A percentile compares a stretch with the other conserved stretches of the same genome.
These are phyloP conservation scores for Neofusicoccum sp. DNA, from an alignment of 2,329 filamentous ascomycete species.

Conservation along the genomic window DNA sequence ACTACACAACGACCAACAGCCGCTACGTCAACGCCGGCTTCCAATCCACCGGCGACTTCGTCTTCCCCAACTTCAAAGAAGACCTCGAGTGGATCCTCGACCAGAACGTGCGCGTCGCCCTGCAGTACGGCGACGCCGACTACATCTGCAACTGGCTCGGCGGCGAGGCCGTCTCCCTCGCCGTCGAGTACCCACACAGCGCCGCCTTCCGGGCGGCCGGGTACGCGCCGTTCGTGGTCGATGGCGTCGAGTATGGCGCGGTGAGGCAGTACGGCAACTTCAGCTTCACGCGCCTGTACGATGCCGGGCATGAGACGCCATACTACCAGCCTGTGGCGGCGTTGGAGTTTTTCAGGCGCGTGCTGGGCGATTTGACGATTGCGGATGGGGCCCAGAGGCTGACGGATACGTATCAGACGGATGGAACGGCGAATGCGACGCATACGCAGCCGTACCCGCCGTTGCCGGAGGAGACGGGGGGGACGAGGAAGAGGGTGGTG, in stretches of 20 bases:
- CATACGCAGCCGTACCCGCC: slow-evolving; percentile 18
- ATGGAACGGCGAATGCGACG: slow-evolving; percentile 8
- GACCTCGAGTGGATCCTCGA: slow-evolving; percentile 47
- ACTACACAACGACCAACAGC: slow-evolving; percentile 57
- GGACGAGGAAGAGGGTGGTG: too few species aligned
- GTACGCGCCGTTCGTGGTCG: slow-evolving; percentile 73
- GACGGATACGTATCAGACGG: slow-evolving; percentile 1
- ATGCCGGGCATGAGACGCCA: slow-evolving; percentile 56
- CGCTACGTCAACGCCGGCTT: slow-evolving; percentile 54
- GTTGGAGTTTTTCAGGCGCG: slow-evolving; percentile 14
- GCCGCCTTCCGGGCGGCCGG: slow-evolving; percentile 64
- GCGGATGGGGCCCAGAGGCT: slow-evolving; percentile 2
- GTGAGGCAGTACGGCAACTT: slow-evolving; percentile 76
- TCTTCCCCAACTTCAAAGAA: slow-evolving; percentile 60
- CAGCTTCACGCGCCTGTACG: slow-evolving; percentile 54
- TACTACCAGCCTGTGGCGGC: slow-evolving; percentile 19
- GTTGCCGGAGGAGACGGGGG: slow-evolving; percentile 16
- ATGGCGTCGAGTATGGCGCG: slow-evolving; percentile 62
- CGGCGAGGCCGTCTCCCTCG: slow-evolving; percentile 49
- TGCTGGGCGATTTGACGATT: neutral
- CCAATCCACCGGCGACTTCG: slow-evolving; percentile 56
- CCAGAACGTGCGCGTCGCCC: slow-evolving; percentile 40
- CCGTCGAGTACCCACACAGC: slow-evolving; percentile 21
- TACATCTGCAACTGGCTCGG: slow-evolving; percentile 43
- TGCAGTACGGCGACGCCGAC: slow-evolving; percentile 41